A percentile compares a stretch with the other conserved stretches of the same genome.
Conservation (phyloP, 306 rosid species). For the Castanea sativa region DNA sequence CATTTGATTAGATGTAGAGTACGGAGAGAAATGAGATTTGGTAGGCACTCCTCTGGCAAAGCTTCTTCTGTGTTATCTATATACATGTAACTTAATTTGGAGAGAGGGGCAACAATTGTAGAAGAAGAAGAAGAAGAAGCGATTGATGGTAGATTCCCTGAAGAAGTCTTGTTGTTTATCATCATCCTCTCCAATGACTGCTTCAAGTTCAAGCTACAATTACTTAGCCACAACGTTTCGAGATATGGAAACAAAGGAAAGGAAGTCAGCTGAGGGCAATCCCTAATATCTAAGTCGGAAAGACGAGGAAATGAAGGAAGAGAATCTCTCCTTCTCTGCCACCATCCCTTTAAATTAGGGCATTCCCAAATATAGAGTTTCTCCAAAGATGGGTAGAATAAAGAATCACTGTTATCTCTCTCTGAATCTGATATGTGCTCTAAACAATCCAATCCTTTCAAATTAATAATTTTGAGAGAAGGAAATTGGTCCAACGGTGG, state of each 20-base stretch:
- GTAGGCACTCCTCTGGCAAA: not conserved
- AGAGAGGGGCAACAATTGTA: not conserved
- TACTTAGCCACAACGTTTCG: accelerated
- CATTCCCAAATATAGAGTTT: accelerated
- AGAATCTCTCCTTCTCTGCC: not conserved
- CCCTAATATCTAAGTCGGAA: accelerated
- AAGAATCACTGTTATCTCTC: not conserved
- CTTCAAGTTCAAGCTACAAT: not conserved
- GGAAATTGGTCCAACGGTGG: no score
- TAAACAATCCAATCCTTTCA: accelerated
- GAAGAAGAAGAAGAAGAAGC: not conserved
- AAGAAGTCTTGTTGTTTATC: no score
- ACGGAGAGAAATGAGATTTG: not conserved
- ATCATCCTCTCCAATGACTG: not conserved
- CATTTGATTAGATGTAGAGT: accelerated
- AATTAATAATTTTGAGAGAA: no score
- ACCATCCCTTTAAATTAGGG: slow-evolving; percentile 24
- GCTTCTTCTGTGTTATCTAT: accelerated
- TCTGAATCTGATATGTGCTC: not conserved
- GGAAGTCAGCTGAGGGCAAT: not conserved
- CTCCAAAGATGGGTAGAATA: slow-evolving; percentile 20
- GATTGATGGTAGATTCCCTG: not conserved
- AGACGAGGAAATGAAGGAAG: not conserved
- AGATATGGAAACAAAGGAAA: not conserved
- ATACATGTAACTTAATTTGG: accelerated